Conservation (phyloP, 2,329 filamentous ascomycete species). For the Colletotrichum filicis region DNA sequence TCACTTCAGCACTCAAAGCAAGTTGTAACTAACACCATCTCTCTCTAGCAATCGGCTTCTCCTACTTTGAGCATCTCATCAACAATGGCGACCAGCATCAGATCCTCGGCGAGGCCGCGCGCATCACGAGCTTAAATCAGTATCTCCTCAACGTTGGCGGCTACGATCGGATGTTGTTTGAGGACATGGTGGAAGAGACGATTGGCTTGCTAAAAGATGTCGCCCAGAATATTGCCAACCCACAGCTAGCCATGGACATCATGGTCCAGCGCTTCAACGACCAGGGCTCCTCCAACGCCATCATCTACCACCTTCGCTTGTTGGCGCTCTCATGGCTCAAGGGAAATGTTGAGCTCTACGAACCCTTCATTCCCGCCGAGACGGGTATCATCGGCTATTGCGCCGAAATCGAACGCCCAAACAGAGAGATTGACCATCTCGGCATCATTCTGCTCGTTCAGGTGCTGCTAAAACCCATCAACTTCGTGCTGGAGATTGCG, state of each 20-base stretch:
- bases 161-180: conserved; percentile 75
- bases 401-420: conserved; percentile 76
- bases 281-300: conserved; percentile 70
- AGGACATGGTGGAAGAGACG: conserved; percentile 86
- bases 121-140: conserved; percentile 77
- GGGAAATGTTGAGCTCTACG: conserved; percentile 74
- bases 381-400: conserved; percentile 75
- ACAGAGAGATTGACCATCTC: conserved; percentile 91
- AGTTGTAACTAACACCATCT: conserved; percentile 9
- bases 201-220: conserved; percentile 75
- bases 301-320: conserved; percentile 88
- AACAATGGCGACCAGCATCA: conserved; percentile 71
- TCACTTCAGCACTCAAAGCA: not conserved
- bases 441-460: conserved; percentile 82
- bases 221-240: conserved; percentile 67
- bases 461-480: conserved; percentile 81
- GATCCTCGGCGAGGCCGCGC: conserved; percentile 76
- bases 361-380: conserved; percentile 75
- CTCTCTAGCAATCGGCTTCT: conserved; percentile 83
- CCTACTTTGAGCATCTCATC: conserved; percentile 89
- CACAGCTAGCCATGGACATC: conserved; percentile 62
- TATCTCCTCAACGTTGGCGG: conserved; percentile 79
- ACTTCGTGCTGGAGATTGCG: conserved; percentile 85
- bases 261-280: conserved; percentile 81
- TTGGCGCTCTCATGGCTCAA: conserved; percentile 89